Evolutionary conservation across 768 basidiomycete genomes (phyloP).

Genomic region (Myochromella boudieri): DNA sequence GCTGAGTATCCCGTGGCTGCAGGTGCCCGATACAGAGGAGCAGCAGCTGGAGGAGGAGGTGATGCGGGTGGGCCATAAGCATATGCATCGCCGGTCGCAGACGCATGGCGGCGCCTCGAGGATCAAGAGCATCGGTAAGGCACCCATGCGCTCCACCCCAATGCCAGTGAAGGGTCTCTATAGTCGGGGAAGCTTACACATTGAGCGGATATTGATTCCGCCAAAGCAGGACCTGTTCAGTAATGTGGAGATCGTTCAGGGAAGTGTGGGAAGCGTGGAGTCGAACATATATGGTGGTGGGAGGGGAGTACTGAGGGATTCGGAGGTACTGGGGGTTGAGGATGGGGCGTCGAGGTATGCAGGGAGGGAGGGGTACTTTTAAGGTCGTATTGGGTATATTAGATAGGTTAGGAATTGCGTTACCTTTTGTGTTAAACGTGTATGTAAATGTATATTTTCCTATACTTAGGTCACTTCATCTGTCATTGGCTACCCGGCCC

Average conservation of each 20-base stretch:
- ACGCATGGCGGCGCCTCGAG: too few species aligned
- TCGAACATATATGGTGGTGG: too few species aligned
- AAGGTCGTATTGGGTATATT: too few species aligned
- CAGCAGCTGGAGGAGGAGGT: conserved; percentile 18
- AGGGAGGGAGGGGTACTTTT: conserved; percentile 7
- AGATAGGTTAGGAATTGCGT: too few species aligned
- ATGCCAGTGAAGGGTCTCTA: conserved; percentile 23
- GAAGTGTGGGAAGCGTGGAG: conserved; percentile 17
- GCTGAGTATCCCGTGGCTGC: conserved; percentile 18
- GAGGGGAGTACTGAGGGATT: conserved; percentile 30
- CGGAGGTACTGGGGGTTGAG: conserved; percentile 32
- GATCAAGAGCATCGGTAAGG: conserved; percentile 42
- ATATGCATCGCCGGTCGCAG: conserved; percentile 14
- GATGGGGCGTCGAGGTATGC: conserved; percentile 15
- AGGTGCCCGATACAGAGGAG: too few species aligned
- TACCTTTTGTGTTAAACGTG: too few species aligned
- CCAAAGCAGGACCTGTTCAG: conserved; percentile 22
- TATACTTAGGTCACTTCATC: too few species aligned
- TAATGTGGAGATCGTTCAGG: conserved; percentile 24
- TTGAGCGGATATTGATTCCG: conserved; percentile 32
- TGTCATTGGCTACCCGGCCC: too few species aligned
- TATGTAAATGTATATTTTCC: too few species aligned
- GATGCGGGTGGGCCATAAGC: conserved; percentile 11
- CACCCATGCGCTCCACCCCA: conserved; percentile 34
- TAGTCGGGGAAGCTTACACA: conserved; percentile 31